These are phyloP conservation scores for Marvania coccoides DNA, from an alignment of 139 green algal genomes.

Conservation along the genomic window DNA sequence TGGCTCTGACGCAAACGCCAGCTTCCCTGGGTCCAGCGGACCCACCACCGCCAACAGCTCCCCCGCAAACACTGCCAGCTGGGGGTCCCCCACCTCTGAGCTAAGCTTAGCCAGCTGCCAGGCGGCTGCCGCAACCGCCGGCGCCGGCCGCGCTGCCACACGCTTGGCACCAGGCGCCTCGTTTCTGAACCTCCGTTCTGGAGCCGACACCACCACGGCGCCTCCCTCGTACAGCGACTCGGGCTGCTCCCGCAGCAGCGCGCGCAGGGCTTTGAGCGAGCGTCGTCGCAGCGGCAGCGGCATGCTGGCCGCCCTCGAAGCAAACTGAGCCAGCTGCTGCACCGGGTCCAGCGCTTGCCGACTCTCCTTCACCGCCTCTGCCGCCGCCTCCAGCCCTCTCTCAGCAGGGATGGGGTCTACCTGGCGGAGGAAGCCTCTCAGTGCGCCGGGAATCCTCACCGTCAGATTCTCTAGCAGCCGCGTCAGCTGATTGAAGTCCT, in stretches of 20 bases:
- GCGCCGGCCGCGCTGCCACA: no score
- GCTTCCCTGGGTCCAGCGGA: conserved; percentile 28
- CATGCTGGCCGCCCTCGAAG: conserved; percentile 16
- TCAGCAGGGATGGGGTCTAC: conserved; percentile 25
- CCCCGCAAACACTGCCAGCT: conserved; percentile 31
- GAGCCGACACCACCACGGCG: no score
- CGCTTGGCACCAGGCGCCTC: no score
- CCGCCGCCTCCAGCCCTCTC: not conserved
- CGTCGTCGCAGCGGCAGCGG: conserved; percentile 9
- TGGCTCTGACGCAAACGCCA: conserved; percentile 25
- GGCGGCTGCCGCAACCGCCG: conserved; percentile 21
- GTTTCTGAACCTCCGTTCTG: no score
- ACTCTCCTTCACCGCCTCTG: not conserved
- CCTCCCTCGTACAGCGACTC: not conserved
- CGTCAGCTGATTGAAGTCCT: conserved; percentile 8
- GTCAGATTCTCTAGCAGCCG: conserved; percentile 17
- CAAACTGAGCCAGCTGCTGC: conserved; percentile 24
- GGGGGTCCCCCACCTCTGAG: conserved; percentile 18
- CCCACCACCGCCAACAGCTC: conserved; percentile 45
- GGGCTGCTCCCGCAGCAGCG: conserved; percentile 7
- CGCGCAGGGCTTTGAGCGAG: conserved; percentile 16
- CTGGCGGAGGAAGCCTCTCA: conserved; percentile 16
- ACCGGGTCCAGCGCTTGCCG: conserved; percentile 4
- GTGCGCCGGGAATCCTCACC: not conserved
- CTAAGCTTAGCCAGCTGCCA: conserved; percentile 40